These are phyloP conservation scores for Rhynchospora pubera DNA, from an alignment of 176 grass and related monocot genomes.

Conservation along the genomic window DNA sequence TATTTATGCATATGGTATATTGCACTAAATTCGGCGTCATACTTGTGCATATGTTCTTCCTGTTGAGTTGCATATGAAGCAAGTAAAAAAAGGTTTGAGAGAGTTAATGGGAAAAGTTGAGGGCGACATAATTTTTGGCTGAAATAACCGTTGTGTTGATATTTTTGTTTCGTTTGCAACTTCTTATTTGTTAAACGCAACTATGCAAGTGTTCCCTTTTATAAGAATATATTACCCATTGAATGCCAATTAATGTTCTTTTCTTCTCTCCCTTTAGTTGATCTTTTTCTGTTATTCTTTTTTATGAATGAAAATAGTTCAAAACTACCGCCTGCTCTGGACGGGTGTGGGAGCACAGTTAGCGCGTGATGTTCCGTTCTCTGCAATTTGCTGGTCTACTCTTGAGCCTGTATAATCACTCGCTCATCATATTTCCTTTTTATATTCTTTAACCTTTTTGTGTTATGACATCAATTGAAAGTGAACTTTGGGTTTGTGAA, in stretches of 20 bases:
- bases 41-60: neutral
- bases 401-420: conserved; percentile 66
- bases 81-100: neutral
- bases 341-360: conserved; percentile 94
- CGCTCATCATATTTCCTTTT: neutral
- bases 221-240: neutral
- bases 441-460: neutral
- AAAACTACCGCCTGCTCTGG: conserved; percentile 77
- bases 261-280: neutral
- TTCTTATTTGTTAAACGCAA: neutral
- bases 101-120: neutral
- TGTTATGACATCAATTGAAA: neutral
- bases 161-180: neutral
- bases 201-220: neutral
- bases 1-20: no score
- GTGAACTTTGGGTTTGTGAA: conserved; percentile 11
- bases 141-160: neutral
- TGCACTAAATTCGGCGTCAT: neutral
- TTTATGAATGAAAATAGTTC: conserved; percentile 42
- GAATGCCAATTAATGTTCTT: neutral
- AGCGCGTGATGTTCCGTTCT: conserved; percentile 93
- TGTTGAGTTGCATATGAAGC: neutral
- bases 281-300: neutral
- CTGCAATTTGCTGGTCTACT: conserved; percentile 90
- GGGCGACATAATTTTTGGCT: neutral